phyloP scores from a whole-genome alignment of 129 eudicot species.

The Flaveria sonorensis region DNA sequence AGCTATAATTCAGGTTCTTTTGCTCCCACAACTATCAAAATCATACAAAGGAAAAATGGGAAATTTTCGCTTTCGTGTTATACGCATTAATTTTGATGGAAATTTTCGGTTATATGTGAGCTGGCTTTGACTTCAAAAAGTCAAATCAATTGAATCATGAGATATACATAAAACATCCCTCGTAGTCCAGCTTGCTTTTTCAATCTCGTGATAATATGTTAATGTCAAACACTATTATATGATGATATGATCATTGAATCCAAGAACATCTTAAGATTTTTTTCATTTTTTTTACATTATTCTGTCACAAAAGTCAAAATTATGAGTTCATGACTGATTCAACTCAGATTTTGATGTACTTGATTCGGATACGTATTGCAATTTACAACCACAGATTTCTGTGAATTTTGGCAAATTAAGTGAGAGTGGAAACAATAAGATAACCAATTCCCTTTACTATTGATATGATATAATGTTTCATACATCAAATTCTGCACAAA shows the following conservation, averaged over 20 bases:
- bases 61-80: slow-evolving; percentile 2
- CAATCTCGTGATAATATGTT: neutral
- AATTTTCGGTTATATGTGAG: slow-evolving; percentile 11
- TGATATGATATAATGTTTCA: slow-evolving; percentile 14
- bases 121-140: slow-evolving; percentile 28
- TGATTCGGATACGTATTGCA: neutral
- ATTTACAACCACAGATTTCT: neutral
- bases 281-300: neutral
- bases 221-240: slow-evolving; percentile 9
- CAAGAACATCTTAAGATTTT: slow-evolving; percentile 6
- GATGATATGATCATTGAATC: neutral
- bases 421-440: slow-evolving; percentile 11
- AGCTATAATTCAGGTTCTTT: slow-evolving; percentile 21
- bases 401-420: neutral
- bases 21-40: slow-evolving; percentile 6
- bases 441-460: slow-evolving; percentile 3
- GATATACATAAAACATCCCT: neutral
- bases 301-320: slow-evolving; percentile 5
- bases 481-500: slow-evolving; percentile 20
- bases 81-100: slow-evolving; percentile 5
- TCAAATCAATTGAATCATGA: neutral
- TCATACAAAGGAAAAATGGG: slow-evolving; percentile 5
- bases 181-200: slow-evolving; percentile 7
- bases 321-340: neutral
- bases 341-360: slow-evolving; percentile 8